phyloP scores from a whole-genome alignment of 2,329 filamentous ascomycete species.

The Fusarium sp. region DNA sequence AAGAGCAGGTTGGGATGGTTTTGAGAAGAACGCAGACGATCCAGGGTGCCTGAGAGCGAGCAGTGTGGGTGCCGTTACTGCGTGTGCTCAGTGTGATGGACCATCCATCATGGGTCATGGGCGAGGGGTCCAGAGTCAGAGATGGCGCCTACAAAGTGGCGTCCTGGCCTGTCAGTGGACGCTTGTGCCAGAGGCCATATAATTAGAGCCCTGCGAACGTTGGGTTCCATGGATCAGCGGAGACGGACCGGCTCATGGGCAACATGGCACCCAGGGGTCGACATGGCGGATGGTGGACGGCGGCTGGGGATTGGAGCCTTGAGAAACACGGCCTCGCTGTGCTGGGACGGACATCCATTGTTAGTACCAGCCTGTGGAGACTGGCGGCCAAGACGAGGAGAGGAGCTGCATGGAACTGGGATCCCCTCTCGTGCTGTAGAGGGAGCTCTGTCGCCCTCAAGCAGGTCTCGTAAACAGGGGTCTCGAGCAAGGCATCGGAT shows the following conservation, averaged over 20 bases:
- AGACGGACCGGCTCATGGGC: slow-evolving; percentile 44
- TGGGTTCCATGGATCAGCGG: slow-evolving; percentile 47
- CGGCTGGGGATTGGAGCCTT: slow-evolving; percentile 42
- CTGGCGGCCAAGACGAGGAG: slow-evolving; percentile 33
- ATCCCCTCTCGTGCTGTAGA: slow-evolving; percentile 26
- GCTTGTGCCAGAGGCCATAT: slow-evolving; percentile 52
- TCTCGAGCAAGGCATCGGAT: slow-evolving; percentile 17
- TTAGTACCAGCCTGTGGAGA: slow-evolving; percentile 32
- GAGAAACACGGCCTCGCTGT: slow-evolving; percentile 33
- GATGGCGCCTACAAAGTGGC: slow-evolving; percentile 57
- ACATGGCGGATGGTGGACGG: slow-evolving; percentile 36
- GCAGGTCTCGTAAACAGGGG: slow-evolving; percentile 23
- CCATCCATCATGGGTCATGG: slow-evolving; percentile 50
- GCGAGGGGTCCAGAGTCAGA: slow-evolving; percentile 52
- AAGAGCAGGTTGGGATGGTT: slow-evolving; percentile 45
- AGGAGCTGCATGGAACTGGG: slow-evolving; percentile 40
- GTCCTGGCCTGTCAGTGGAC: slow-evolving; percentile 58
- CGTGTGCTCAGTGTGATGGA: slow-evolving; percentile 44
- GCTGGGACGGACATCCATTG: slow-evolving; percentile 5
- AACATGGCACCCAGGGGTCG: slow-evolving; percentile 38
- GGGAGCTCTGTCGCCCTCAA: slow-evolving; percentile 2
- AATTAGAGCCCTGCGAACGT: slow-evolving; percentile 55
- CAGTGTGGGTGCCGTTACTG: slow-evolving; percentile 38
- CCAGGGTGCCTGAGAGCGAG: slow-evolving; percentile 29
- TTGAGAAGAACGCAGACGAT: slow-evolving; percentile 41